Evolutionary conservation across 2,329 filamentous ascomycete genomes (phyloP), one percentile per base, ranked within the genome.

Genomic region (Diplodia scrobiculata): DNA sequence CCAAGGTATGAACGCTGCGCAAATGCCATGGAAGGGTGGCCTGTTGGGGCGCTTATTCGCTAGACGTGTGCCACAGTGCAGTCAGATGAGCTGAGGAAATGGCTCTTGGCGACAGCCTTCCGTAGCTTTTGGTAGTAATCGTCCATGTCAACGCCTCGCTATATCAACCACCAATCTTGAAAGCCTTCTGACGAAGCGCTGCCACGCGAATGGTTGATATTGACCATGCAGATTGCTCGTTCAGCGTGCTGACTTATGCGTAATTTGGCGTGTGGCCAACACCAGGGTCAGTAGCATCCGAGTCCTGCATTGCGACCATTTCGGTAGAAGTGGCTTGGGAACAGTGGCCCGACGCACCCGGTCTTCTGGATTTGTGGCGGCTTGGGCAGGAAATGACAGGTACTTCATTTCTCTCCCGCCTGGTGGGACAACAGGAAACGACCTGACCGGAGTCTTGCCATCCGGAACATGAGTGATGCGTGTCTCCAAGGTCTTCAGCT

Each of bases 241-340:
- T 19, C 11, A 21, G 1, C 38, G 25, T n/a, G 32, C 21, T 36
- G 17, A 11, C 32, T 25, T n/a, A 5, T 53, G 53, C n/a, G 34
- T 32, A 53, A 55, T 55, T n/a, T 36, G 51, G 51, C 17, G 7
- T 45, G 54, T 45, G 36, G 41, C 41, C 21, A 45, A 25, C 13
- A 13, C 54, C 54, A 25, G 54, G 54, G 36, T 58, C 19, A 38
- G 54, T 27, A 17, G 54, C 36, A 58, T 58, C 41, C n/a, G 36
- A n/a, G 17, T 36, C 7, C 54, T 58, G 54, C 54, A 58, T 21
- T 36, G 14, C 54, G 54, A 58, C 54, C 6, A 21, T 58, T 58
- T 58, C 14, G 54, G 36, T 25, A 45, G 19, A 17, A 10, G 54
- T 58, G 54, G 54, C 54, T 55, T 55, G 34, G 53, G 51, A 32